These are phyloP conservation scores for Choanephora cucurbitarum DNA, from an alignment of 371 early-diverging fungal species.

Conservation along the genomic window DNA sequence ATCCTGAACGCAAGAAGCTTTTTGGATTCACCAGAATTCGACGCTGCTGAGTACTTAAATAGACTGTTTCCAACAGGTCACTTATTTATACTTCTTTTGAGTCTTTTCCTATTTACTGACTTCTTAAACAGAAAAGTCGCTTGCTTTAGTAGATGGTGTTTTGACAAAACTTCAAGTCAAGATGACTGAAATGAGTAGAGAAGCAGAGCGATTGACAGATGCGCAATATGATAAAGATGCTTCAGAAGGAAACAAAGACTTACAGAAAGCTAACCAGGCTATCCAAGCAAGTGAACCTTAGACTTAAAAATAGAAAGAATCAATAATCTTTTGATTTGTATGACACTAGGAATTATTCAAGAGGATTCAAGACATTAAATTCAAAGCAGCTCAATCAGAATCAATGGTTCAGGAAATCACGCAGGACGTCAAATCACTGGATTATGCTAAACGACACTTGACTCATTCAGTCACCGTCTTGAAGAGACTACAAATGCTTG, in stretches of 20 bases:
- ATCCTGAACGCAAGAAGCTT: conserved; percentile 62
- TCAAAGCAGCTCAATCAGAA: conserved; percentile 84
- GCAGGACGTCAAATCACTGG: conserved; percentile 91
- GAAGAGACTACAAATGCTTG: conserved; percentile 88
- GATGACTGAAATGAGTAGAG: conserved; percentile 58
- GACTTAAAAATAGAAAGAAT: not conserved
- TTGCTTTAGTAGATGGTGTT: conserved; percentile 70
- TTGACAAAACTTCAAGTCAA: conserved; percentile 61
- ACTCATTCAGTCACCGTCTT: conserved; percentile 80
- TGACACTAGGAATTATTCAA: conserved; percentile 68
- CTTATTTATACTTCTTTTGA: not conserved
- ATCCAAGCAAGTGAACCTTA: conserved; percentile 57
- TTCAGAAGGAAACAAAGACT: conserved; percentile 55
- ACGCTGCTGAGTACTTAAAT: conserved; percentile 77
- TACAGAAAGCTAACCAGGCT: conserved; percentile 68
- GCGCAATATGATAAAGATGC: conserved; percentile 62
- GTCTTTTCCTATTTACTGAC: no score
- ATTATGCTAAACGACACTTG: conserved; percentile 91
- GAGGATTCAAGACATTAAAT: conserved; percentile 80
- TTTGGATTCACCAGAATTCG: conserved; percentile 73
- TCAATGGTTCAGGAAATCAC: conserved; percentile 93
- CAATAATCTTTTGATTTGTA: not conserved
- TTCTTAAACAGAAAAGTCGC: conserved; percentile 61
- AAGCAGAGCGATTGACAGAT: conserved; percentile 72
- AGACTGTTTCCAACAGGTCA: conserved; percentile 78